Conservation (phyloP, 2,329 filamentous ascomycete species). For the Claviceps paspali region DNA sequence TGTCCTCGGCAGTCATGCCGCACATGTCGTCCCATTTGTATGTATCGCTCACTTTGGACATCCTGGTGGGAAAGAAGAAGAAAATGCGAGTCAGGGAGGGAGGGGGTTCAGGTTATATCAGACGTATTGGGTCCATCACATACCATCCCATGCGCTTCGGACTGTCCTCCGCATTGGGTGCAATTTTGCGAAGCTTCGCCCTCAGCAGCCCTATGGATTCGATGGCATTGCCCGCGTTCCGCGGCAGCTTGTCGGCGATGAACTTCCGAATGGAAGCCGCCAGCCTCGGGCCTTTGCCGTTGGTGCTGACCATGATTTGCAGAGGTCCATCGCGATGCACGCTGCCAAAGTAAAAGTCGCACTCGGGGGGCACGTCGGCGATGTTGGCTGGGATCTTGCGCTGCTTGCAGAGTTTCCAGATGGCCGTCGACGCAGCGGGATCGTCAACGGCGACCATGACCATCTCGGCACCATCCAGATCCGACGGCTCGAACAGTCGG, state of each 20-base stretch:
- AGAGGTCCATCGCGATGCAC: conserved; percentile 88
- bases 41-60: conserved; percentile 78
- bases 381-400: conserved; percentile 80
- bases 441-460: conserved; percentile 90
- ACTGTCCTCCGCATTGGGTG: conserved; percentile 56
- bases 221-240: conserved; percentile 72
- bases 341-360: conserved; percentile 97
- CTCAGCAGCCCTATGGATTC: conserved; percentile 69
- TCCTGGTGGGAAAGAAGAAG: conserved; percentile 38
- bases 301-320: conserved; percentile 98
- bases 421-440: conserved; percentile 70
- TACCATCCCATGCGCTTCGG: conserved; percentile 85
- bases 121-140: too few relatives aligned
- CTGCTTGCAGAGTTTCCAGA: conserved; percentile 90
- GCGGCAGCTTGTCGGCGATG: conserved; percentile 63
- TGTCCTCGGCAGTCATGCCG: conserved; percentile 65
- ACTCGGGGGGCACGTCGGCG: conserved; percentile 89
- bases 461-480: conserved; percentile 72
- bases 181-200: conserved; percentile 61
- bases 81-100: background rate
- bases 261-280: conserved; percentile 73
- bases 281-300: conserved; percentile 85
- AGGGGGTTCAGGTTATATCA: conserved; percentile 19
- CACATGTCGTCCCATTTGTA: conserved; percentile 79
- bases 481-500: conserved; percentile 70